These are phyloP conservation scores for Cladosporium sp. DNA, from an alignment of 2,329 filamentous ascomycete species.

Conservation along the genomic window DNA sequence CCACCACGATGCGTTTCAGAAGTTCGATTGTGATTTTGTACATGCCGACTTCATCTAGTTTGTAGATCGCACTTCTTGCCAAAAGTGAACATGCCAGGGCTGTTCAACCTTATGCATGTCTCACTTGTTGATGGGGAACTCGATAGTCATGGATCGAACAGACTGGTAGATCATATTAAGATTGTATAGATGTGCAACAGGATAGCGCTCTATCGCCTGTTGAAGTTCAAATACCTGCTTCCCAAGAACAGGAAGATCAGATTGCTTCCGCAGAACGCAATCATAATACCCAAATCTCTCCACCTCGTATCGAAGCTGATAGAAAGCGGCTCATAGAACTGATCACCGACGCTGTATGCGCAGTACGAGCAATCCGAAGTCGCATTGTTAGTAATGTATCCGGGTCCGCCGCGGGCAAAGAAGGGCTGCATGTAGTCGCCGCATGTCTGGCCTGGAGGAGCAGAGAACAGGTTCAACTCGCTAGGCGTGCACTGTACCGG, in stretches of 20 bases:
- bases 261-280: conserved; percentile 74
- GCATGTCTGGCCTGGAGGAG: conserved; percentile 64
- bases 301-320: conserved; percentile 67
- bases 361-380: conserved; percentile 74
- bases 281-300: conserved; percentile 77
- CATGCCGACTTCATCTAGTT: too few species aligned
- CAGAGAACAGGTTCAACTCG: conserved; percentile 66
- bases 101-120: too few species aligned
- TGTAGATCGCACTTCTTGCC: too few species aligned
- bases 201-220: conserved; percentile 25
- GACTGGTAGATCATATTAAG: too few species aligned
- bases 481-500: conserved; percentile 55
- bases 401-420: conserved; percentile 63
- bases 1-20: too few species aligned
- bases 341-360: conserved; percentile 71
- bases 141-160: too few species aligned
- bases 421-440: conserved; percentile 71
- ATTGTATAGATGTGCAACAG: too few species aligned
- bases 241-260: conserved; percentile 60
- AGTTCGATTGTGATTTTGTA: too few species aligned
- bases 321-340: conserved; percentile 69
- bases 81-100: too few species aligned
- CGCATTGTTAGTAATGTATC: conserved; percentile 65
- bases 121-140: too few species aligned
- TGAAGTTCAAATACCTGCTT: conserved; percentile 45